Conservation (phyloP, 2,329 filamentous ascomycete species). For the Onygenales sp. region DNA sequence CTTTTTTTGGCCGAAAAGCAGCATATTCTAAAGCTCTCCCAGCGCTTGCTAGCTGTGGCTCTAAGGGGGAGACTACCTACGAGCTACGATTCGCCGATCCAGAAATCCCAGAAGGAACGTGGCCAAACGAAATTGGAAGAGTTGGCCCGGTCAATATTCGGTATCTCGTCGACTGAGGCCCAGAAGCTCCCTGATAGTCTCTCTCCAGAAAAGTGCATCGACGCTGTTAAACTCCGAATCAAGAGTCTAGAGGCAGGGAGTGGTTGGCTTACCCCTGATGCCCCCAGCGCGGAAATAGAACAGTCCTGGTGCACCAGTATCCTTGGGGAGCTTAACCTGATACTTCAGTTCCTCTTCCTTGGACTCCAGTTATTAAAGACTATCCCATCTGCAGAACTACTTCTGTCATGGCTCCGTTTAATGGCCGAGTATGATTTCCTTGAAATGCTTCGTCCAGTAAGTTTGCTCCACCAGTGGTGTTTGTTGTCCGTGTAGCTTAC, state of each 20-base stretch:
- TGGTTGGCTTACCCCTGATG: constrained; percentile 39
- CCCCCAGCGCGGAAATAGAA: constrained; percentile 44
- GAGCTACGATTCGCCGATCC: constrained; percentile 7
- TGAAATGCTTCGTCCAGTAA: constrained; percentile 50
- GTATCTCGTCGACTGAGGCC: constrained; percentile 16
- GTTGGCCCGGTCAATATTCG: constrained; percentile 23
- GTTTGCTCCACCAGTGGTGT: constrained; percentile 17
- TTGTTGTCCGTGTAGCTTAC: constrained; percentile 7
- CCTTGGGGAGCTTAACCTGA: constrained; percentile 62
- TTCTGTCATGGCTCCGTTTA: constrained; percentile 66
- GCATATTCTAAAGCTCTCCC: constrained; percentile 56
- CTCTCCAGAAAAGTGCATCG: constrained; percentile 26
- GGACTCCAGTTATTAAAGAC: constrained; percentile 51
- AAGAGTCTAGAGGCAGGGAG: constrained; percentile 23
- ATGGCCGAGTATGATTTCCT: constrained; percentile 63
- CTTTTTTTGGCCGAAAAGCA: constrained; percentile 64
- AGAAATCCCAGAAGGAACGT: constrained; percentile 5
- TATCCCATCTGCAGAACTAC: constrained; percentile 49
- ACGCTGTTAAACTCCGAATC: constrained; percentile 25
- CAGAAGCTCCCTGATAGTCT: constrained; percentile 13
- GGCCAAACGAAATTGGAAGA: constrained; percentile 15
- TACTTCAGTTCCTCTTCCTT: constrained; percentile 64
- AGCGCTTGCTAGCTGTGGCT: constrained; percentile 35
- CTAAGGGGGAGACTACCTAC: constrained; percentile 16
- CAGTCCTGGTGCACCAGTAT: constrained; percentile 54